Percentiles rank a stretch among this genome's conserved stretches.
These are phyloP conservation scores for Colletotrichum acutatum DNA, from an alignment of 2,329 filamentous ascomycete species.

Conservation along the genomic window DNA sequence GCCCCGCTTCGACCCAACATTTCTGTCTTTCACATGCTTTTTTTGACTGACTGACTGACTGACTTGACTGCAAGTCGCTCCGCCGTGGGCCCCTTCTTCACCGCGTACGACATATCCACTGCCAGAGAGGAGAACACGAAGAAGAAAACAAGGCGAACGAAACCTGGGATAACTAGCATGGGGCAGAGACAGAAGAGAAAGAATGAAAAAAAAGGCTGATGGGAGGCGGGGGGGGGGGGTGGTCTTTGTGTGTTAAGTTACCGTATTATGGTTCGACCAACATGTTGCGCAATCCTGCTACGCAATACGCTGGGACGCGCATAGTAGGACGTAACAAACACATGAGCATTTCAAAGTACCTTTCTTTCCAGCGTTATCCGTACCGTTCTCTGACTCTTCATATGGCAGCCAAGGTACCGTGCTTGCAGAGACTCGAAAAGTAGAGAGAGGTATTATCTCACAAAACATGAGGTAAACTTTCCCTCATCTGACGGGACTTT, in stretches of 20 bases:
- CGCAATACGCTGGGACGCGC: neutral
- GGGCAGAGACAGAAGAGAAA: neutral
- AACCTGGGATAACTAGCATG: neutral
- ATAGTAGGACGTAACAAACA: constrained; percentile 1
- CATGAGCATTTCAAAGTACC: neutral
- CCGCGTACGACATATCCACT: neutral
- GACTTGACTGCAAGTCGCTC: neutral
- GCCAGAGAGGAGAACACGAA: neutral
- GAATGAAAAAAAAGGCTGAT: neutral
- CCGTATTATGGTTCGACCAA: neutral
- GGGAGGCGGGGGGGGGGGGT: neutral
- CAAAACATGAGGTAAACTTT: constrained; percentile 9
- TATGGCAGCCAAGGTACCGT: neutral
- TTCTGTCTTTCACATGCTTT: constrained; percentile 33
- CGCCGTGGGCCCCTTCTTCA: neutral
- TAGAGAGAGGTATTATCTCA: neutral
- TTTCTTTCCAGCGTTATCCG: no score
- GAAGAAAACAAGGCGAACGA: neutral
- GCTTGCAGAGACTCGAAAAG: neutral
- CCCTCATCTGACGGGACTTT: neutral
- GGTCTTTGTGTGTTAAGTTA: neutral
- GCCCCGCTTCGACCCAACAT: constrained; percentile 36
- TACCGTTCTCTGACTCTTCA: neutral
- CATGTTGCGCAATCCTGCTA: neutral
- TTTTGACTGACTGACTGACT: neutral